phyloP scores from a whole-genome alignment of 1,139 yeast species.

The Suhomyces ambrosiae region DNA sequence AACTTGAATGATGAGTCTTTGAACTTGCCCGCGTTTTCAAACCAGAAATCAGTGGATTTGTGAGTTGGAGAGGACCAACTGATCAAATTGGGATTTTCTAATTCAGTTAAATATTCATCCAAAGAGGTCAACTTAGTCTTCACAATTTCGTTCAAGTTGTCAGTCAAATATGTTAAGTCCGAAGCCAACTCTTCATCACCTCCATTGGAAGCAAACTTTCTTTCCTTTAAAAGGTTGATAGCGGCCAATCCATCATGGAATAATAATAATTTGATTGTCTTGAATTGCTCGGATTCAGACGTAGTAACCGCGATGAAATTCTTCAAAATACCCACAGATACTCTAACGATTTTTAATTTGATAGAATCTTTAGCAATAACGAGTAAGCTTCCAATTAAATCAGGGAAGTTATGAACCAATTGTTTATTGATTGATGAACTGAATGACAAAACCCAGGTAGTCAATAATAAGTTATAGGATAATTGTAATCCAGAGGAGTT shows the following conservation, averaged over 20 bases:
- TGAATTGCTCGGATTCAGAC: slow-evolving; percentile 37
- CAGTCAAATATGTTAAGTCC: slow-evolving; percentile 64
- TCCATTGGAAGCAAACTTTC: slow-evolving; percentile 77
- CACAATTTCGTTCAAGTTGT: slow-evolving; percentile 68
- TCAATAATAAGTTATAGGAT: slow-evolving; percentile 75
- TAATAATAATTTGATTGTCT: slow-evolving; percentile 68
- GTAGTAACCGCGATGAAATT: slow-evolving; percentile 50
- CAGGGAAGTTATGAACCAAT: slow-evolving; percentile 61
- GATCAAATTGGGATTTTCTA: slow-evolving; percentile 73
- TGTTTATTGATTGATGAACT: slow-evolving; percentile 55
- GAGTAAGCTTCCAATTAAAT: slow-evolving; percentile 55
- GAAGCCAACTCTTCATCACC: slow-evolving; percentile 82
- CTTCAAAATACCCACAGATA: slow-evolving; percentile 73
- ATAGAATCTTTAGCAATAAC: slow-evolving; percentile 69
- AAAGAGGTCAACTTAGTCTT: slow-evolving; percentile 78
- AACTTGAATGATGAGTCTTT: slow-evolving; percentile 76
- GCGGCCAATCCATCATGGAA: slow-evolving; percentile 76
- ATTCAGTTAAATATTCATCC: slow-evolving; percentile 88
- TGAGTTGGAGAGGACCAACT: slow-evolving; percentile 92
- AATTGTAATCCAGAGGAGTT: slow-evolving; percentile 74
- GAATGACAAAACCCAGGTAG: slow-evolving; percentile 85
- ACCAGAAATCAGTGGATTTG: slow-evolving; percentile 85
- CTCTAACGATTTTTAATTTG: slow-evolving; percentile 87
- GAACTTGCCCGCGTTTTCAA: slow-evolving; percentile 74
- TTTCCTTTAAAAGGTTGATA: slow-evolving; percentile 68